phyloP scores from a whole-genome alignment of 805 yeast genomes.

The Jamesozyma spencerorum region DNA sequence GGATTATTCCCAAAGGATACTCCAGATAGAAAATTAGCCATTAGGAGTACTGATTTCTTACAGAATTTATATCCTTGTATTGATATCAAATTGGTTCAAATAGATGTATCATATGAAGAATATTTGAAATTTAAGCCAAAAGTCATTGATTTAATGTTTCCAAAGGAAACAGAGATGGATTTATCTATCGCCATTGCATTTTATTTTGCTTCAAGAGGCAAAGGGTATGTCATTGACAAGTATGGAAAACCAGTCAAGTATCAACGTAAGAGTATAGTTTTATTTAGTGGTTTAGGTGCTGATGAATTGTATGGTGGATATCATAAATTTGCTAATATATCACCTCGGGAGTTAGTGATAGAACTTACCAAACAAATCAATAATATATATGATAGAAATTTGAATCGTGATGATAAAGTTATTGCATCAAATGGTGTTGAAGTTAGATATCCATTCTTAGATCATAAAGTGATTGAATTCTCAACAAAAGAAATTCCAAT shows the following conservation, averaged over 20 bases:
- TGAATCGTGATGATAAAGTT: slow-evolving; percentile 89
- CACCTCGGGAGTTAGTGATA: slow-evolving; percentile 37
- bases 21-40: slow-evolving; percentile 77
- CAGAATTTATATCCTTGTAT: slow-evolving; percentile 34
- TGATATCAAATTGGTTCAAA: slow-evolving; percentile 47
- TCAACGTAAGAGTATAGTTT: slow-evolving; percentile 50
- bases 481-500: slow-evolving; percentile 43
- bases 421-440: slow-evolving; percentile 83
- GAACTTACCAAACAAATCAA: slow-evolving; percentile 66
- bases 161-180: slow-evolving; percentile 90
- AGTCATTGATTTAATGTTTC: slow-evolving; percentile 65
- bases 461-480: slow-evolving; percentile 45
- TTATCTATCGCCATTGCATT: slow-evolving; percentile 91
- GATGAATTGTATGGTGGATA: slow-evolving; percentile 97
- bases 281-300: slow-evolving; percentile 91
- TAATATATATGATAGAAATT: slow-evolving; percentile 66
- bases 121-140: slow-evolving; percentile 42
- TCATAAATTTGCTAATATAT: slow-evolving; percentile 57
- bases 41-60: slow-evolving; percentile 49
- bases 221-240: slow-evolving; percentile 26
- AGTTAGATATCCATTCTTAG: slow-evolving; percentile 78
- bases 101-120: slow-evolving; percentile 63
- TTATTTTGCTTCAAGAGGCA: slow-evolving; percentile 73
- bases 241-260: slow-evolving; percentile 24
- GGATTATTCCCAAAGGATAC: slow-evolving; percentile 50